Conservation (phyloP, 148 eudicot genomes). For the Silene uniflora region DNA sequence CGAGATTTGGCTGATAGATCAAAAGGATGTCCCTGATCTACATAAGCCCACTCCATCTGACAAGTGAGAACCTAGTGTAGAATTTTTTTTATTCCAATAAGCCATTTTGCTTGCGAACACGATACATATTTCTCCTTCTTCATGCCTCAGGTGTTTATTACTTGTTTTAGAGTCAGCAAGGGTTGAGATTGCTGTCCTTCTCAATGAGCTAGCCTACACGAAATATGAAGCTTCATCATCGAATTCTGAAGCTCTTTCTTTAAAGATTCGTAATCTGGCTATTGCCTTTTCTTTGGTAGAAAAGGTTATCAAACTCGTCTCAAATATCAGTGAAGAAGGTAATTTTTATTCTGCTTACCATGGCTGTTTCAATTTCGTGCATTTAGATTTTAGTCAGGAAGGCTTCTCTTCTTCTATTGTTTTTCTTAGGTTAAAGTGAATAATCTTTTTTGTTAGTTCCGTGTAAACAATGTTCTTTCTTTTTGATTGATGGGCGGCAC, state of each 20-base stretch:
- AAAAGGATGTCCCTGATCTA: slow-evolving; percentile 38
- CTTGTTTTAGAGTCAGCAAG: slow-evolving; percentile 88
- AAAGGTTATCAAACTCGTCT: slow-evolving; percentile 64
- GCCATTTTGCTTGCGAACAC: slow-evolving; percentile 2
- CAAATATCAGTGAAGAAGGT: slow-evolving; percentile 70
- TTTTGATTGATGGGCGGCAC: background rate
- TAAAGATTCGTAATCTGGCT: slow-evolving; percentile 55
- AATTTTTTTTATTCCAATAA: background rate
- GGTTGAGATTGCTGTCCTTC: slow-evolving; percentile 83
- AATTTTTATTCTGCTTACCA: slow-evolving; percentile 2
- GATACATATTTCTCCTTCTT: slow-evolving; percentile 18
- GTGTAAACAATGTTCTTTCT: background rate
- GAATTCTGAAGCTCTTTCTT: slow-evolving; percentile 38
- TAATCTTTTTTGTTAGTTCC: background rate
- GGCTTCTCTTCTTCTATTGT: background rate
- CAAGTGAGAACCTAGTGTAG: slow-evolving; percentile 34
- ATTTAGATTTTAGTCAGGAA: background rate
- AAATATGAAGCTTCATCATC: slow-evolving; percentile 68
- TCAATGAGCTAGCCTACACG: slow-evolving; percentile 77
- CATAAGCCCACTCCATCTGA: slow-evolving; percentile 53
- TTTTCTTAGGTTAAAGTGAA: background rate
- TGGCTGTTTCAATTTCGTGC: background rate
- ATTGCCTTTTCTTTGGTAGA: slow-evolving; percentile 81
- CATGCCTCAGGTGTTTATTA: slow-evolving; percentile 61
- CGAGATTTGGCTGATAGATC: slow-evolving; percentile 70